A percentile compares a stretch with the other conserved stretches of the same genome.
Conservation (phyloP, 345 rosid species). For the Bruguiera gymnorhiza region DNA sequence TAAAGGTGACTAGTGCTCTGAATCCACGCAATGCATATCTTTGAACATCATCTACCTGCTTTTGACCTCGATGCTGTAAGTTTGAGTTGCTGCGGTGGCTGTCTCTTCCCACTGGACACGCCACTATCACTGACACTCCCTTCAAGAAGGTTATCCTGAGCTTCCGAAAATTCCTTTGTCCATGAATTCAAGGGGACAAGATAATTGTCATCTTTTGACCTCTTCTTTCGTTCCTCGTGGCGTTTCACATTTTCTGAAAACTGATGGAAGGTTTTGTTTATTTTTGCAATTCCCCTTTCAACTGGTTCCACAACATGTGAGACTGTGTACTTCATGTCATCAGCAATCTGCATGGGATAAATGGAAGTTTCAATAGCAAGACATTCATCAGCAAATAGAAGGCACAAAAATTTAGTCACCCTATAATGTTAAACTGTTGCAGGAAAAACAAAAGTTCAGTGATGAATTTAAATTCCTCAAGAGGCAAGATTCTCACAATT, state of each 20-base stretch:
- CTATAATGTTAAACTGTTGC: not conserved
- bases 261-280: constrained; percentile 76
- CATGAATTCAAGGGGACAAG: constrained; percentile 77
- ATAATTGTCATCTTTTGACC: constrained; percentile 74
- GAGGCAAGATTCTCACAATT: constrained; percentile 54
- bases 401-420: not conserved
- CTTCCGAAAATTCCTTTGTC: constrained; percentile 78
- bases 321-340: constrained; percentile 97
- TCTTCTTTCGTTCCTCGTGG: constrained; percentile 63
- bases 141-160: constrained; percentile 53
- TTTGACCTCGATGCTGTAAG: constrained; percentile 30
- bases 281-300: constrained; percentile 89
- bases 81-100: constrained; percentile 35
- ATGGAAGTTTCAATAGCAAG: not conserved
- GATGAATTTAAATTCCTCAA: not conserved
- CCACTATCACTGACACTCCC: constrained; percentile 96
- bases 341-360: constrained; percentile 60
- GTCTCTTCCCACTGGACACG: constrained; percentile 53
- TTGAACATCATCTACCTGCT: constrained; percentile 35
- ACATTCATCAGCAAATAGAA: not conserved
- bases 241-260: constrained; percentile 89
- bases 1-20: not conserved
- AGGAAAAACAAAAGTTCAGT: not conserved
- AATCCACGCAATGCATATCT: not conserved
- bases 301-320: constrained; percentile 98